Conservation (phyloP, 2,329 filamentous ascomycete species). For the Fusarium austroafricanum region DNA sequence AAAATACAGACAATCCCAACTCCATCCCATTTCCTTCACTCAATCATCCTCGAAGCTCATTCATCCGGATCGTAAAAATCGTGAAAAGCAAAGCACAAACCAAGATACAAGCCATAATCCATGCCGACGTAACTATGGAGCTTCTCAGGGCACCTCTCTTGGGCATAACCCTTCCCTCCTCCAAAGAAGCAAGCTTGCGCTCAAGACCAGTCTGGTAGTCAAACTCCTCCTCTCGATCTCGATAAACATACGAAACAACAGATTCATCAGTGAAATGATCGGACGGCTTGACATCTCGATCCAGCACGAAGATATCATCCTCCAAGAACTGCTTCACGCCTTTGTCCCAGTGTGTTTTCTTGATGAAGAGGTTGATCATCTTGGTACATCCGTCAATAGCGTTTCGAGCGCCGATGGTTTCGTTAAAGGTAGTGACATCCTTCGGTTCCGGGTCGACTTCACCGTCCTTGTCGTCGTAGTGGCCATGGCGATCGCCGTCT, state of each 20-base stretch:
- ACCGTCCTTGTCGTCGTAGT: conserved; percentile 23
- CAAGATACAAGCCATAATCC: neutral
- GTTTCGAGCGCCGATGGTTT: conserved; percentile 21
- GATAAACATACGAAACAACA: conserved; percentile 10
- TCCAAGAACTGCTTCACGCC: conserved; percentile 18
- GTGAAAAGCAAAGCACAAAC: neutral
- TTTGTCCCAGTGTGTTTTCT: conserved; percentile 20
- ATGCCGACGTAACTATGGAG: neutral
- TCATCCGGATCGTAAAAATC: neutral
- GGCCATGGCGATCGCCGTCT: conserved; percentile 16
- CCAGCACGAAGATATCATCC: conserved; percentile 18
- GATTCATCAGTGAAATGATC: conserved; percentile 28
- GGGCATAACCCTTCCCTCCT: neutral
- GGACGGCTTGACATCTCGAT: conserved; percentile 7
- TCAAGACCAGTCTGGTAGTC: conserved; percentile 4
- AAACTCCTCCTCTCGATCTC: neutral
- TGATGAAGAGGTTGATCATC: conserved; percentile 15
- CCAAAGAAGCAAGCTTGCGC: conserved; percentile 12
- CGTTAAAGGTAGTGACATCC: conserved; percentile 22
- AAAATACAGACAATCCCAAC: neutral
- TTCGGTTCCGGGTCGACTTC: conserved; percentile 10
- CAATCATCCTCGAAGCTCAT: neutral
- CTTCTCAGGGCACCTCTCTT: neutral
- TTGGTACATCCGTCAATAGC: conserved; percentile 9
- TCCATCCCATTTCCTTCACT: neutral